Conservation (phyloP, 164 flowering plant genomes). For the Platanus orientalis region DNA sequence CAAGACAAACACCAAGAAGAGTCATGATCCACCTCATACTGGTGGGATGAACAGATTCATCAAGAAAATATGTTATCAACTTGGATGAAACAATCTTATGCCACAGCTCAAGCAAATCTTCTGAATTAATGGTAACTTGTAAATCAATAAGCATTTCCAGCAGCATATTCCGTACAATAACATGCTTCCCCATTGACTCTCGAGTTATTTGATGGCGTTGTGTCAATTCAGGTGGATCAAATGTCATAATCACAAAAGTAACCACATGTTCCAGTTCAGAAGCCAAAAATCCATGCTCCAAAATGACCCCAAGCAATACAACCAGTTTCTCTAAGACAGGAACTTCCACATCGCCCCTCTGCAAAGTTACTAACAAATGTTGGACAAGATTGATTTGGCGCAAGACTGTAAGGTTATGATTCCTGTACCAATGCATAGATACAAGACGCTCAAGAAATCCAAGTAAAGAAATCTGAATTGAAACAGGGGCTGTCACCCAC, state of each 20-base stretch:
- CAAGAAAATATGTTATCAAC: slow-evolving; percentile 90
- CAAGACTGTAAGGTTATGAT: slow-evolving; percentile 88
- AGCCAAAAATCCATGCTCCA: slow-evolving; percentile 90
- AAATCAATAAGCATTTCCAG: slow-evolving; percentile 98
- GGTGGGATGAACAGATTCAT: slow-evolving; percentile 97
- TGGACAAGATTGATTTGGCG: slow-evolving; percentile 94
- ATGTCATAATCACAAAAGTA: slow-evolving; percentile 94
- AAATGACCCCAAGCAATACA: slow-evolving; percentile 86
- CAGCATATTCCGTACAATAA: slow-evolving; percentile 94
- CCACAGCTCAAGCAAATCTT: slow-evolving; percentile 97
- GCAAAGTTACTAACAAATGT: slow-evolving; percentile 89
- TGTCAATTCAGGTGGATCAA: slow-evolving; percentile 84
- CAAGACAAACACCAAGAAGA: slow-evolving; percentile 92
- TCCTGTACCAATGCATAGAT: slow-evolving; percentile 98
- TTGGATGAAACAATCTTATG: slow-evolving; percentile 94
- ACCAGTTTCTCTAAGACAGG: slow-evolving; percentile 93
- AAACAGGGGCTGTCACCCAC: slow-evolving; percentile 87
- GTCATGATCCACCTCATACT: slow-evolving; percentile 99
- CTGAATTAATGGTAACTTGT: slow-evolving; percentile 80
- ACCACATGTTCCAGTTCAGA: slow-evolving; percentile 96
- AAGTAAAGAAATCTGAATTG: slow-evolving; percentile 84
- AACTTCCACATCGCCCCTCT: slow-evolving; percentile 99
- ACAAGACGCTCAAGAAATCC: slow-evolving; percentile 96
- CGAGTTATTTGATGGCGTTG: slow-evolving; percentile 51
- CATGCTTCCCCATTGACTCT: slow-evolving; percentile 98